Evolutionary conservation across 768 basidiomycete genomes (phyloP).

Genomic region (Podaxis pistillaris): DNA sequence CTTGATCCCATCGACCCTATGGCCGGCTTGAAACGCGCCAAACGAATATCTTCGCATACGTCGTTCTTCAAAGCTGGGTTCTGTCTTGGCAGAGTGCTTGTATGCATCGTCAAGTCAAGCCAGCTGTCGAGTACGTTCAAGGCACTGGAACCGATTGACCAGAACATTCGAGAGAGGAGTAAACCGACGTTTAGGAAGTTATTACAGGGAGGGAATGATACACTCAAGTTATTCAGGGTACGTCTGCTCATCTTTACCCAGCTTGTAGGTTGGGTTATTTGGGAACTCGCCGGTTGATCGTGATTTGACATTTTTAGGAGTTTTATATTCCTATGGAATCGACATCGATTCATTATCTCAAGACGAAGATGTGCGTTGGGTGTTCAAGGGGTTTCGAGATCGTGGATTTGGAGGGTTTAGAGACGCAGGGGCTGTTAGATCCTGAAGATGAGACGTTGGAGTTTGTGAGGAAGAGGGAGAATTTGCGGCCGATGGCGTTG

Average conservation of each 20-base stretch:
- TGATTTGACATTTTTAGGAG: constrained; percentile 53
- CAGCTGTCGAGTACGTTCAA: constrained; percentile 97
- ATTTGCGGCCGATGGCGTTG: constrained; percentile 90
- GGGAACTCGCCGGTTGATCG: not conserved
- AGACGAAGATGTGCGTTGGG: constrained; percentile 95
- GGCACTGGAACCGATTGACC: constrained; percentile 94
- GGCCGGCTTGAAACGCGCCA: constrained; percentile 89
- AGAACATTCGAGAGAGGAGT: constrained; percentile 69
- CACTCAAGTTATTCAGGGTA: constrained; percentile 88
- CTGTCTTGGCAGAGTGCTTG: constrained; percentile 86
- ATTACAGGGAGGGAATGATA: constrained; percentile 93
- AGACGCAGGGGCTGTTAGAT: constrained; percentile 94
- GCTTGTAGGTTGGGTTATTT: not conserved
- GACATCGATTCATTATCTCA: constrained; percentile 94
- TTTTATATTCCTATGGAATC: constrained; percentile 99
- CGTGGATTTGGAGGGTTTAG: constrained; percentile 94
- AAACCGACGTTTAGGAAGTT: constrained; percentile 95
- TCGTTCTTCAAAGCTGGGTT: constrained; percentile 97
- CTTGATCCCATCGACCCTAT: constrained; percentile 88
- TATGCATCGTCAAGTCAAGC: constrained; percentile 96
- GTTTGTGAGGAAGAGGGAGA: constrained; percentile 89
- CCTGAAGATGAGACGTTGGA: constrained; percentile 89
- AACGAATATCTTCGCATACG: constrained; percentile 93
- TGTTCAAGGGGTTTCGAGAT: constrained; percentile 98
- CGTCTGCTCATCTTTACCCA: constrained; percentile 16